Evolutionary conservation across 306 rosid species (phyloP).

Genomic region (Bauhinia variegata): DNA sequence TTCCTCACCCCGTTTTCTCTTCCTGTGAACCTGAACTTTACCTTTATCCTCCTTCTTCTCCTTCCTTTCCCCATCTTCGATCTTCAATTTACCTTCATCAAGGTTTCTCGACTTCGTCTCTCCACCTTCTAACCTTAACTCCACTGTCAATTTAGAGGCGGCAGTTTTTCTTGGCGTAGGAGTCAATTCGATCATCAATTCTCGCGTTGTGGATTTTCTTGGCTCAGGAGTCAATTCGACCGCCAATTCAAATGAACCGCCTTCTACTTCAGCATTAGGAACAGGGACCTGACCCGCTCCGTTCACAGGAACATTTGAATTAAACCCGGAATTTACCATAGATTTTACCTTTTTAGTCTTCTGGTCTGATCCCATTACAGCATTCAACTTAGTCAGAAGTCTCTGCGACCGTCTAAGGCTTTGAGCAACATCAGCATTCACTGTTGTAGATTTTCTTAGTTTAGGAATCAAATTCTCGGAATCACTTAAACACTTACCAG

Average conservation of each 20-base stretch:
- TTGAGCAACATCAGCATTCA: conserved; percentile 16
- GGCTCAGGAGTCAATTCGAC: too few species aligned
- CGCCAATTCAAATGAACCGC: not conserved
- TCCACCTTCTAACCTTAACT: too few species aligned
- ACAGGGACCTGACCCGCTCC: conserved; percentile 6
- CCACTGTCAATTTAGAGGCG: too few species aligned
- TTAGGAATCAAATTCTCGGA: conserved; percentile 18
- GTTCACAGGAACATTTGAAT: not conserved
- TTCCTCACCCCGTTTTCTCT: conserved; percentile 53
- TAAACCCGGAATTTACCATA: not conserved
- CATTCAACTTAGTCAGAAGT: conserved; percentile 5
- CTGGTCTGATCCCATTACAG: conserved; percentile 5
- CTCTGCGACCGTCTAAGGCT: conserved; percentile 36
- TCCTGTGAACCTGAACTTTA: conserved; percentile 36
- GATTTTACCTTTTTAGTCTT: not conserved
- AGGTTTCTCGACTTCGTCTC: not conserved
- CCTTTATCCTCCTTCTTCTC: conserved; percentile 1
- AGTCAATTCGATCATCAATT: too few species aligned
- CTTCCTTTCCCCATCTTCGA: conserved; percentile 29
- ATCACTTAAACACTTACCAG: not conserved
- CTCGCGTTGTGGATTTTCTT: too few species aligned
- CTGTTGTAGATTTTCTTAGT: conserved; percentile 18
- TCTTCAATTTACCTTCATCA: not conserved
- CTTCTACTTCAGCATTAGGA: conserved; percentile 25
- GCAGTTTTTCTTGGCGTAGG: too few species aligned